phyloP scores from a whole-genome alignment of 129 eudicot species.

The Flaveria robusta region DNA sequence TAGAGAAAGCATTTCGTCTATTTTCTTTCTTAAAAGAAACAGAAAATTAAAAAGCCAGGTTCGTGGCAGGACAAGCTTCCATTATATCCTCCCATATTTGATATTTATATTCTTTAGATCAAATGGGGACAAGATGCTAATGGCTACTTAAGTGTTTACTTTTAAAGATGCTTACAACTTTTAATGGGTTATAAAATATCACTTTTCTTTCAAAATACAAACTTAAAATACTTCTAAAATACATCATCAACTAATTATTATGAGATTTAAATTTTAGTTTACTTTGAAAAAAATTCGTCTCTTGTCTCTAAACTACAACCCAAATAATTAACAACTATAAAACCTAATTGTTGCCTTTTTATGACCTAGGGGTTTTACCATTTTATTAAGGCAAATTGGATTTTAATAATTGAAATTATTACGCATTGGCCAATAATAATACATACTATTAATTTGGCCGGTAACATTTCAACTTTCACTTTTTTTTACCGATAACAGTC shows the following conservation, averaged over 20 bases:
- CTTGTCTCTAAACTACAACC: too few species aligned
- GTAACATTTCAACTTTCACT: too few species aligned
- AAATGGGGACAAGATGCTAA: constrained; percentile 36
- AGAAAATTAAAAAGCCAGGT: constrained; percentile 23
- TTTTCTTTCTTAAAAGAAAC: neutral
- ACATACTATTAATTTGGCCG: too few species aligned
- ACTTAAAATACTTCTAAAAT: too few species aligned
- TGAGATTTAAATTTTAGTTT: neutral
- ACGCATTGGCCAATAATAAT: too few species aligned
- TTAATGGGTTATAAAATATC: constrained; percentile 23
- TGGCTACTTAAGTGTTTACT: constrained; percentile 33
- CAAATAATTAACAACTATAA: too few species aligned
- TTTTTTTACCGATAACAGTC: too few species aligned
- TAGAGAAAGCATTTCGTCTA: neutral
- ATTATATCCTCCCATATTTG: constrained; percentile 33
- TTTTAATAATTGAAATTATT: too few species aligned
- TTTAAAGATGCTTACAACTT: constrained; percentile 42
- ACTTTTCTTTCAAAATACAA: neutral
- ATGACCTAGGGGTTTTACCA: too few species aligned
- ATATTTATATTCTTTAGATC: constrained; percentile 31
- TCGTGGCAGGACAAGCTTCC: constrained; percentile 39
- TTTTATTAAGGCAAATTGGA: too few species aligned
- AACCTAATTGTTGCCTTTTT: too few species aligned
- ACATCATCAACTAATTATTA: neutral
- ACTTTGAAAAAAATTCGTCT: neutral